phyloP scores from a whole-genome alignment of 257 asterid species.

The Salvia splendens region DNA sequence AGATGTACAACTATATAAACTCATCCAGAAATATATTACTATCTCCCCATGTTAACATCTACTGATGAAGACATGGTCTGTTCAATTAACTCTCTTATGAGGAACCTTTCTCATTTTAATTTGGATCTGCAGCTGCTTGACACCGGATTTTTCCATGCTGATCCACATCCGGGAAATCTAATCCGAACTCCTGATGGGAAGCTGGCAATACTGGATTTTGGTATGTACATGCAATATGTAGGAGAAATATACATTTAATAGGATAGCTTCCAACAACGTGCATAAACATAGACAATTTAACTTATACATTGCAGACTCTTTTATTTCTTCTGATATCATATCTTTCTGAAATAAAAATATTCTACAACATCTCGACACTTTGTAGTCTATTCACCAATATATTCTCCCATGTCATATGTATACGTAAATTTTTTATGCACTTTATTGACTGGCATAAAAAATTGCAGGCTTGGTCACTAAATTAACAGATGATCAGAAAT shows the following conservation, averaged over 20 bases:
- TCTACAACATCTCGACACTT: neutral
- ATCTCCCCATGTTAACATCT: neutral
- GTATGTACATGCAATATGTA: conserved; percentile 42
- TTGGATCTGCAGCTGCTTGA: conserved; percentile 81
- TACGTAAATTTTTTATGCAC: neutral
- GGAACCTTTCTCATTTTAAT: conserved; percentile 33
- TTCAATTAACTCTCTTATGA: neutral
- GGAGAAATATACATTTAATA: conserved; percentile 15
- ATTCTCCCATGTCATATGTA: conserved; percentile 7
- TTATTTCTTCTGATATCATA: neutral
- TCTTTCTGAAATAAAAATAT: neutral
- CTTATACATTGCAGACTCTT: neutral
- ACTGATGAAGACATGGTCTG: conserved; percentile 7
- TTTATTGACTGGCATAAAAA: conserved; percentile 24
- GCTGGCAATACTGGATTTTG: conserved; percentile 93
- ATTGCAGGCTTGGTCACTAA: conserved; percentile 91
- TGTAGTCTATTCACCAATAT: neutral
- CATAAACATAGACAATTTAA: neutral
- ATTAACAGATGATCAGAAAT: conserved; percentile 91
- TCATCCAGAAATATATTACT: neutral
- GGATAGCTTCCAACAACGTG: neutral
- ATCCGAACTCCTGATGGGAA: conserved; percentile 98
- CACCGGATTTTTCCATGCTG: conserved; percentile 99
- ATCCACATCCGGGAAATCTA: conserved; percentile 98
- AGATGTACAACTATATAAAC: neutral